These are phyloP conservation scores for Colletotrichum sp. DNA, from an alignment of 2,329 filamentous ascomycete genomes.

Conservation along the genomic window DNA sequence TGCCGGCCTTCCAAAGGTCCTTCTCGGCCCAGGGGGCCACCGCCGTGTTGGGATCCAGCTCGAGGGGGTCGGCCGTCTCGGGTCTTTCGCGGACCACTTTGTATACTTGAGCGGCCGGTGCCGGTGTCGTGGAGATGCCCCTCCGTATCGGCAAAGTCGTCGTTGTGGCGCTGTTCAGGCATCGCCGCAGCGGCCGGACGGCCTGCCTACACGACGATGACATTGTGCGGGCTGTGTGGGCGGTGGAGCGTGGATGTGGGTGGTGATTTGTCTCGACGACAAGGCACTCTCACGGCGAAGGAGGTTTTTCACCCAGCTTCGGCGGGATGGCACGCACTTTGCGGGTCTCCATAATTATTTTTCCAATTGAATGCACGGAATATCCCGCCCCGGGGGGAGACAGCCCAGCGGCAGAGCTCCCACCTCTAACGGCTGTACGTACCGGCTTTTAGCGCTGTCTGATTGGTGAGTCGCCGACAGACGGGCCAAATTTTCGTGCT, in stretches of 20 bases:
- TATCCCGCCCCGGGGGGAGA: constrained; percentile 14
- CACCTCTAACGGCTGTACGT: background rate
- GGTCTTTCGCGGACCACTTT: constrained; percentile 22
- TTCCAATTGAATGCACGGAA: constrained; percentile 20
- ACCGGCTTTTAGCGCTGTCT: background rate
- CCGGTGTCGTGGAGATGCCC: constrained; percentile 34
- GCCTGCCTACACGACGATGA: constrained; percentile 62
- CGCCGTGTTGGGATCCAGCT: constrained; percentile 73
- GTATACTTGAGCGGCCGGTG: constrained; percentile 33
- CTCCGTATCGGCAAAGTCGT: constrained; percentile 31
- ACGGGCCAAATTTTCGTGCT: constrained; percentile 23
- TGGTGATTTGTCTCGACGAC: background rate
- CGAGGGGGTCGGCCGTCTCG: constrained; percentile 36
- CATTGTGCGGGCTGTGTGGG: constrained; percentile 44
- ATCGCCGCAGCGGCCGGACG: constrained; percentile 60
- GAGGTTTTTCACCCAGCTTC: constrained; percentile 15
- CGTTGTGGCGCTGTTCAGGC: constrained; percentile 49
- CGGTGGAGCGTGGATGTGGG: background rate
- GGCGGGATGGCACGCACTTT: constrained; percentile 4
- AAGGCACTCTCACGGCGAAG: background rate
- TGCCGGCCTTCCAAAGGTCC: constrained; percentile 70
- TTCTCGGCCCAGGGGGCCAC: constrained; percentile 68
- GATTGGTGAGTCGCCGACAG: constrained; percentile 12
- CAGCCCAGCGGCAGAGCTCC: constrained; percentile 2
- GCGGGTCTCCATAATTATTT: constrained; percentile 20